These are phyloP conservation scores for Phytophthora pinifolia DNA, from an alignment of 352 stramenopile genomes.

Conservation along the genomic window DNA sequence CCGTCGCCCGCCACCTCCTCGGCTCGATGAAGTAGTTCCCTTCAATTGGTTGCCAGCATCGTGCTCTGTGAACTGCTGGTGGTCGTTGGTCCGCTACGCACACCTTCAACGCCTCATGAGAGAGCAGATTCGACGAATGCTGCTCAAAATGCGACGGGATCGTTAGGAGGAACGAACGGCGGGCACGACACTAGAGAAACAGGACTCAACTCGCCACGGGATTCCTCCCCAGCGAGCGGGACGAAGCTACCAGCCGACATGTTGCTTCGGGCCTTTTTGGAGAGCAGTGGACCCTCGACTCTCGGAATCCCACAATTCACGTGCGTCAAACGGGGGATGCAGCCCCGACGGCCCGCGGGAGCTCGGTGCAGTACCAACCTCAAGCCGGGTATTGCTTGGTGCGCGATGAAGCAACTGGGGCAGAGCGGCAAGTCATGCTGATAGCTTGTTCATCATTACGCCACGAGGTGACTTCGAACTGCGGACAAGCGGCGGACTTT, in stretches of 20 bases:
- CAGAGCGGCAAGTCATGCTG: slow-evolving; percentile 32
- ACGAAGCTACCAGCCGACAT: slow-evolving; percentile 9
- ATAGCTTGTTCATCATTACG: slow-evolving; percentile 31
- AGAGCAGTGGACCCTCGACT: slow-evolving; percentile 14
- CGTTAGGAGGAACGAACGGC: too few species aligned
- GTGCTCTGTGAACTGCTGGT: slow-evolving; percentile 17
- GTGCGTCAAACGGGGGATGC: slow-evolving; percentile 24
- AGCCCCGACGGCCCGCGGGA: slow-evolving; percentile 24
- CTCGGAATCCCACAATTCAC: slow-evolving; percentile 14
- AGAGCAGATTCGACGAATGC: slow-evolving; percentile 9
- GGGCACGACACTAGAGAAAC: too few species aligned
- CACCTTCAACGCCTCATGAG: too few species aligned
- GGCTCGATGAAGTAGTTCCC: slow-evolving; percentile 3
- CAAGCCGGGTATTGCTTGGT: slow-evolving; percentile 25
- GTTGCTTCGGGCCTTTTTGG: slow-evolving; percentile 16
- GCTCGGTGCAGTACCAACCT: slow-evolving; percentile 20
- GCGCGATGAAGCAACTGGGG: slow-evolving; percentile 26
- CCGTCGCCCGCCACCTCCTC: too few species aligned
- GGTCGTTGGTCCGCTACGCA: slow-evolving; percentile 10
- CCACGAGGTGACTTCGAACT: slow-evolving; percentile 37
- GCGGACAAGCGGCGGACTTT: slow-evolving; percentile 42
- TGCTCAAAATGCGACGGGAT: neutral
- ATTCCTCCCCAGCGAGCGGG: slow-evolving; percentile 5
- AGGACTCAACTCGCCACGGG: too few species aligned
- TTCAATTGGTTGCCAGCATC: slow-evolving; percentile 12